These are phyloP conservation scores for Naganishia antarctica DNA, from an alignment of 768 basidiomycete species.

Conservation along the genomic window DNA sequence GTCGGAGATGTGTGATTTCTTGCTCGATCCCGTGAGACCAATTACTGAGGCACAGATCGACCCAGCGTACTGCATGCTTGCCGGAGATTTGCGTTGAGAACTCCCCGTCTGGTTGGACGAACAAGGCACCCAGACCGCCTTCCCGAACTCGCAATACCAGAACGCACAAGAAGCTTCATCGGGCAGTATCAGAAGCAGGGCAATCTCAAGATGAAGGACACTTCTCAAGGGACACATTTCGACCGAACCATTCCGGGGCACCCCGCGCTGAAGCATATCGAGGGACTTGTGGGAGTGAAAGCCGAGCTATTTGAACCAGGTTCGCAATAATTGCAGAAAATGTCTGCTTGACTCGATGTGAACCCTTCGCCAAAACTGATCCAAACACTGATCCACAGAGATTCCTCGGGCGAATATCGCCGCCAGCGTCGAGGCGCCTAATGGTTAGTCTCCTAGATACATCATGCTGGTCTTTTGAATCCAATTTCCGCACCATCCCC, in stretches of 20 bases:
- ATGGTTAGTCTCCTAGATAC: constrained; percentile 1
- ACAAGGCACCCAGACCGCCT: too few species aligned
- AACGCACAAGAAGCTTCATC: neutral
- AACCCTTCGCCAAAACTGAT: neutral
- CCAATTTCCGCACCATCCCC: too few species aligned
- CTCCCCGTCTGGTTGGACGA: too few species aligned
- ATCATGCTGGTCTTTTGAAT: too few species aligned
- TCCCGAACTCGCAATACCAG: neutral
- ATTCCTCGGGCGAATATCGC: constrained; percentile 9
- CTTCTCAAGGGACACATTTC: neutral
- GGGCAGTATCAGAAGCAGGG: neutral
- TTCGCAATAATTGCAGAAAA: neutral
- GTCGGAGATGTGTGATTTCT: neutral
- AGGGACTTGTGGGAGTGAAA: neutral
- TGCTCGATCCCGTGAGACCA: neutral
- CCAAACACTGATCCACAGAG: neutral
- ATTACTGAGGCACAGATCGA: too few species aligned
- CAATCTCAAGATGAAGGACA: neutral
- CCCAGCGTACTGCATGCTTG: too few species aligned
- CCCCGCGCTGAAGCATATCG: neutral
- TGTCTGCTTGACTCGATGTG: neutral
- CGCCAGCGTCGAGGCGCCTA: constrained; percentile 3
- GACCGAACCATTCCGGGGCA: constrained; percentile 6
- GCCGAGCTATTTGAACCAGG: constrained; percentile 2
- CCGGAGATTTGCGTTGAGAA: too few species aligned